These are phyloP conservation scores for Calonectria pteridis DNA, from an alignment of 2,329 filamentous ascomycete species.

Conservation along the genomic window DNA sequence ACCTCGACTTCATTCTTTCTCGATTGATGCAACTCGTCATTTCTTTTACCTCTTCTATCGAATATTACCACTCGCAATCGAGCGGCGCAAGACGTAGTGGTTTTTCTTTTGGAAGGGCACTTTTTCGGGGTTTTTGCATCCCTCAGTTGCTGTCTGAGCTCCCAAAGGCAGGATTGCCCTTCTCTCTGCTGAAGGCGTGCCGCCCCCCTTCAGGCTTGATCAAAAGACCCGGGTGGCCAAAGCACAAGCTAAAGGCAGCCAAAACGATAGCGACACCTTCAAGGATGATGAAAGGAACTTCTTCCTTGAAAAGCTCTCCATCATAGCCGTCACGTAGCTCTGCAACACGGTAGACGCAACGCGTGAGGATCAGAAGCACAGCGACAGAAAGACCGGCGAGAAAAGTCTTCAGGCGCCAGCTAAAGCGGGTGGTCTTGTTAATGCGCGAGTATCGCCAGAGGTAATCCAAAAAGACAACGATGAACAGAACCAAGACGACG, in stretches of 20 bases:
- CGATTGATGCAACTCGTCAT: too few relatives aligned
- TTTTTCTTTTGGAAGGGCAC: too few relatives aligned
- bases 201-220: conserved; percentile 42
- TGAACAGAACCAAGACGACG: conserved; percentile 66
- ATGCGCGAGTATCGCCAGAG: conserved; percentile 56
- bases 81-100: background rate
- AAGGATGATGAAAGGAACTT: conserved; percentile 65
- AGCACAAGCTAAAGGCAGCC: conserved; percentile 51
- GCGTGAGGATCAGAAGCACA: conserved; percentile 70
- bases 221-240: conserved; percentile 58
- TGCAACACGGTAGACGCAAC: conserved; percentile 74
- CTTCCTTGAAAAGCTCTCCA: conserved; percentile 65
- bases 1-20: background rate
- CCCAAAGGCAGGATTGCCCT: conserved; percentile 9
- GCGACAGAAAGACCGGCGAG: conserved; percentile 64
- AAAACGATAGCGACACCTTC: conserved; percentile 60
- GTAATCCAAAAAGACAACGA: conserved; percentile 62
- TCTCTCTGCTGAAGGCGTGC: conserved; percentile 40
- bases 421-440: conserved; percentile 36
- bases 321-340: conserved; percentile 74
- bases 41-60: too few relatives aligned
- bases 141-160: background rate
- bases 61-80: too few relatives aligned
- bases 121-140: background rate
- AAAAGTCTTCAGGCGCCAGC: conserved; percentile 57